Conservation (phyloP, 805 yeast genomes). For the Candida broadrunensis region DNA sequence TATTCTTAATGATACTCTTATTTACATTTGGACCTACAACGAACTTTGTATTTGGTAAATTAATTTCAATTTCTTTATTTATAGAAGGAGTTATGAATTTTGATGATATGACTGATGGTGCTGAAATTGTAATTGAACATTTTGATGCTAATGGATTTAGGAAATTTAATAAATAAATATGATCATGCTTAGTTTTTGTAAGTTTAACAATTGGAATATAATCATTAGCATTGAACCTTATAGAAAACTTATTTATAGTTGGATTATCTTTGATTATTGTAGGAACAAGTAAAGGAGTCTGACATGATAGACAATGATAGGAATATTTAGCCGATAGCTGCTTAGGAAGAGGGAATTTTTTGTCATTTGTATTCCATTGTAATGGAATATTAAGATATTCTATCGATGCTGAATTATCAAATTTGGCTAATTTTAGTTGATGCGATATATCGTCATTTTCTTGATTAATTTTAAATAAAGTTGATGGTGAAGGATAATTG, state of each 20-base stretch:
- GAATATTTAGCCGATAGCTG: conserved; percentile 22
- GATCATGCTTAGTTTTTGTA: conserved; percentile 8
- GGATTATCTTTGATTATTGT: conserved; percentile 20
- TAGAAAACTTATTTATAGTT: conserved; percentile 20
- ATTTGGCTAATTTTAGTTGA: neutral
- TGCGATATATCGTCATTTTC: neutral
- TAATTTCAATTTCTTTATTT: conserved; percentile 7
- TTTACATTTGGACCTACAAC: conserved; percentile 16
- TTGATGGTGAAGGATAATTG: neutral
- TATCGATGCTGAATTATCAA: neutral
- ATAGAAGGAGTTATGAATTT: conserved; percentile 5
- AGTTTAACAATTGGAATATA: conserved; percentile 26
- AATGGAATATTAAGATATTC: neutral
- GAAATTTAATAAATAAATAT: conserved; percentile 23
- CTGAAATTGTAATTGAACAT: conserved; percentile 19
- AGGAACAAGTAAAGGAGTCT: conserved; percentile 22
- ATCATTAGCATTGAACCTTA: conserved; percentile 33
- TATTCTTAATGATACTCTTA: conserved; percentile 22
- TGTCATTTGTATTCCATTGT: neutral
- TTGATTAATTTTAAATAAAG: neutral
- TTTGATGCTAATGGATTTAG: conserved; percentile 27
- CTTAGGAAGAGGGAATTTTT: conserved; percentile 20
- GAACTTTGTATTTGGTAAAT: conserved; percentile 24
- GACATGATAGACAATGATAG: conserved; percentile 27
- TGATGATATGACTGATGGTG: conserved; percentile 16